Conservation (phyloP, 257 asterid species). For the Prunella vulgaris region DNA sequence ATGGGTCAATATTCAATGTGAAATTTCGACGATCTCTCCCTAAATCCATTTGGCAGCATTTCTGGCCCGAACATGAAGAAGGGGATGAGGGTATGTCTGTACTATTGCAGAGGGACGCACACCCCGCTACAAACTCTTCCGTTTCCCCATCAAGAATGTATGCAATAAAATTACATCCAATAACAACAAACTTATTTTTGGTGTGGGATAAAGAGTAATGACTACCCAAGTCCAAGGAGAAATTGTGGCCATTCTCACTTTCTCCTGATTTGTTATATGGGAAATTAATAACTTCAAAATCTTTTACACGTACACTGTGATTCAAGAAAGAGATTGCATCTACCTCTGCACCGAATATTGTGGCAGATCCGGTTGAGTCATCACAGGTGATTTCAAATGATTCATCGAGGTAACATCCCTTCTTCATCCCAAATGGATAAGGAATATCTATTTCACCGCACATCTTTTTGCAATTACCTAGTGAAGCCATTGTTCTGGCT, state of each 20-base stretch:
- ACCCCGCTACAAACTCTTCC: not conserved
- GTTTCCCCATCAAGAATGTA: conserved; percentile 11
- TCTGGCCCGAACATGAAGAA: not conserved
- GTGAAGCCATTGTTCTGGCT: not conserved
- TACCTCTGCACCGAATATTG: not conserved
- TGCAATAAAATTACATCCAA: conserved; percentile 34
- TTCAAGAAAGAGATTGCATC: conserved; percentile 15
- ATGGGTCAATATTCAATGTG: not conserved
- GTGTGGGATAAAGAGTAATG: conserved; percentile 8
- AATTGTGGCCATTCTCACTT: not conserved
- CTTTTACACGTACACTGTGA: not conserved
- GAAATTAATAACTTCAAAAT: not conserved
- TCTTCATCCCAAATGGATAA: conserved; percentile 19
- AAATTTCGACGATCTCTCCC: not conserved
- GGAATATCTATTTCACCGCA: conserved; percentile 24
- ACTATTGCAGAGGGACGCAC: conserved; percentile 25
- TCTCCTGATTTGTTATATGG: conserved; percentile 12
- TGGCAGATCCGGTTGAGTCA: not conserved
- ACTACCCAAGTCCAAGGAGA: not conserved
- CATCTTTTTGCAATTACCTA: not conserved
- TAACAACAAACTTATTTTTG: conserved; percentile 19
- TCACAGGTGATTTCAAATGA: conserved; percentile 24
- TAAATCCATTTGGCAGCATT: not conserved
- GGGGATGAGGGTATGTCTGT: not conserved
- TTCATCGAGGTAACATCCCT: conserved; percentile 27